Base-by-base conservation (phyloP, 208 protist species). In the Crithidia thermophila region DNA sequence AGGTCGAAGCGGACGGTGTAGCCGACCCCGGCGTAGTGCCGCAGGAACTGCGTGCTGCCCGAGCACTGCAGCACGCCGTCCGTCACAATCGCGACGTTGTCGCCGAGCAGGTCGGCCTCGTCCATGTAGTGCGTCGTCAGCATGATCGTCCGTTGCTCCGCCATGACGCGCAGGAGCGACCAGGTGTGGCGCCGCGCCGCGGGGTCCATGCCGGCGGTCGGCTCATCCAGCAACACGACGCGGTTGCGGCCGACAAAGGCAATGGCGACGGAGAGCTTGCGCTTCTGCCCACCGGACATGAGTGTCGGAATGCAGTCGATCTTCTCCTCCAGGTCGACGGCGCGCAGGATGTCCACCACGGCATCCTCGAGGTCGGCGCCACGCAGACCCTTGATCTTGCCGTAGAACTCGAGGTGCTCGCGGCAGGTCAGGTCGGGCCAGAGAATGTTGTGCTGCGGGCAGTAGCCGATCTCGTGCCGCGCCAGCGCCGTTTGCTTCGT, bases 381-480 rank as follows among this genome's bases (percentile, higher is more conserved):
- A 14, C 58, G 55, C 20, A 95, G 61, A 11, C 91, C 94, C 50
- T 98, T 98, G 77, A 95, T 89, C 72, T 98, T 56, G 79, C 88
- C 79, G 88, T 98, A 45, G 93, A 96, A 97, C 62, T 86, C 63
- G 13, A 99, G 73, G 69, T 98, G 94, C 68, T 98, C 94, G 21
- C 67, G 46, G 25, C 82, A 88, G 14, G 93, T 98, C 28, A 98
- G 79, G 39, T 96, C 75, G 14, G 81, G 82, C 89, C 93, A 99
- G 0, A 98, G 77, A 62, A 98, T 90, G 83, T 98, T 97, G 75
- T 96, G 91, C 84, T 99, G 97, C 11, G 95, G 94, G 82, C 97
- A 99, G 18, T 97, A 85, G 61, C 97, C 97, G 39, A 98, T 94
- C 21, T 82, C 49, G 43, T 87, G 75, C 16, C 89, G 74, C 58